Conservation (phyloP, 768 basidiomycete genomes). For the Trametes elegans region DNA sequence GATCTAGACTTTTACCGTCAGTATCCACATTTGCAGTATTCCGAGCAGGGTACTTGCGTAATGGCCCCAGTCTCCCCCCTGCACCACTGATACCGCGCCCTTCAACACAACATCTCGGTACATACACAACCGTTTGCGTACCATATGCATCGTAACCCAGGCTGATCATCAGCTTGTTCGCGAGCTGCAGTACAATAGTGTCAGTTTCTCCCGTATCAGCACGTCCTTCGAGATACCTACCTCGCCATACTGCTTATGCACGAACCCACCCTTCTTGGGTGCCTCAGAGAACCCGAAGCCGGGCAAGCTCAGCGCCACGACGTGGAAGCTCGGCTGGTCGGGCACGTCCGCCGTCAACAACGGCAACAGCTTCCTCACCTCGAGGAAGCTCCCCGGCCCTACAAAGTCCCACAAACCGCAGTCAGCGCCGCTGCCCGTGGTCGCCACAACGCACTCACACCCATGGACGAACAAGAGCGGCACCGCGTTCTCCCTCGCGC, state of each 20-base stretch:
- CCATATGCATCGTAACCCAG: slow-evolving; percentile 27
- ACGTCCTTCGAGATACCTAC: slow-evolving; percentile 4
- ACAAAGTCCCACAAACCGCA: not conserved
- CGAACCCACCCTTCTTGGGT: slow-evolving; percentile 27
- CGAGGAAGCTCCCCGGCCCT: slow-evolving; percentile 30
- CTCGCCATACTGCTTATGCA: slow-evolving; percentile 24
- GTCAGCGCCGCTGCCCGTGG: not conserved
- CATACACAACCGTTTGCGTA: slow-evolving; percentile 5
- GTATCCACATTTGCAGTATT: not conserved
- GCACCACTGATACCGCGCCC: slow-evolving; percentile 41
- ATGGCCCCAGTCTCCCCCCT: slow-evolving; percentile 49
- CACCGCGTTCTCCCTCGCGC: slow-evolving; percentile 26
- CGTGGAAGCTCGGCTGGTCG: slow-evolving; percentile 29
- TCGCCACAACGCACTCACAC: slow-evolving; percentile 23
- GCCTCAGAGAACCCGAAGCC: slow-evolving; percentile 30
- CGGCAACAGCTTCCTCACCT: slow-evolving; percentile 28
- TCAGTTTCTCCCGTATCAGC: too few relatives aligned
- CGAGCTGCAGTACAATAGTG: not conserved
- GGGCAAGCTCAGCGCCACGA: slow-evolving; percentile 29
- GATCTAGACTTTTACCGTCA: slow-evolving; percentile 29
- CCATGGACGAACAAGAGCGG: slow-evolving; percentile 34
- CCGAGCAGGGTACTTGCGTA: slow-evolving; percentile 23
- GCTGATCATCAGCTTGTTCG: slow-evolving; percentile 25
- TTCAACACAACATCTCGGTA: slow-evolving; percentile 32
- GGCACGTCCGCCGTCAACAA: slow-evolving; percentile 22